Base-by-base conservation (phyloP, 2,329 filamentous ascomycete genomes). In the Epichloe scottii region DNA sequence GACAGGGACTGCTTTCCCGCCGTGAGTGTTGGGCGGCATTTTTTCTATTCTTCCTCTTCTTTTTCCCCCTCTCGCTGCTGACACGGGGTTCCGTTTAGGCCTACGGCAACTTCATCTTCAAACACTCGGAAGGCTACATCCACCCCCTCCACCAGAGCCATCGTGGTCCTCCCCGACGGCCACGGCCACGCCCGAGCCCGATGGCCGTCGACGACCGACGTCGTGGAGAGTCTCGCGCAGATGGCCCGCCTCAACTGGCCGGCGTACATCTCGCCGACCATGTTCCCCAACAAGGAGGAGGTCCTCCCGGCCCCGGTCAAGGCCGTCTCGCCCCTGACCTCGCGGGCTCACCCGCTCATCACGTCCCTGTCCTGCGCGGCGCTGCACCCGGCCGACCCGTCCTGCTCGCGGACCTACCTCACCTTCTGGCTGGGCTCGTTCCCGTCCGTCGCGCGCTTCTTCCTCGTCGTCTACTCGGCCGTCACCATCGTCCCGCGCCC, bases 241-340 rank as follows among this genome's bases (percentile, higher is more conserved):
- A 91, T 96, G 72, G 87, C 89, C 15, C 78, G 78, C 56, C 75
- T 91, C 21, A 81, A 81, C 62, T 96, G 91, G 87, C 91, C 90
- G 76, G 73, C 84, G 0, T 95, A 89, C 65, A 76, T 86, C 48
- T 91, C 88, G 0, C 91, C 91, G 1, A 91, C 89, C 40, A 77
- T 96, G 52, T 95, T 94, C 67, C 90, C 90, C 0, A 74, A 74
- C 55, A 81, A 81, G 59, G 76, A 78, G 46, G 21, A 44, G 7
- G 81, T 78, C 2, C 79, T 94, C 0, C 81, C 86, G 0, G 63
- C 77, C 3, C 73, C 82, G 3, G 76, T 95, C n/a, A 64, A 74
- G 21, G 70, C 77, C 12, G 83, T 96, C 51, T 76, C 84, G 0
- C 87, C 89, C 1, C 80, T 97, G 50, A 89, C 88, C 1, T 83